Evolutionary conservation across 495 filamentous ascomycete species (phyloP).

Genomic region (Podospora sp.): DNA sequence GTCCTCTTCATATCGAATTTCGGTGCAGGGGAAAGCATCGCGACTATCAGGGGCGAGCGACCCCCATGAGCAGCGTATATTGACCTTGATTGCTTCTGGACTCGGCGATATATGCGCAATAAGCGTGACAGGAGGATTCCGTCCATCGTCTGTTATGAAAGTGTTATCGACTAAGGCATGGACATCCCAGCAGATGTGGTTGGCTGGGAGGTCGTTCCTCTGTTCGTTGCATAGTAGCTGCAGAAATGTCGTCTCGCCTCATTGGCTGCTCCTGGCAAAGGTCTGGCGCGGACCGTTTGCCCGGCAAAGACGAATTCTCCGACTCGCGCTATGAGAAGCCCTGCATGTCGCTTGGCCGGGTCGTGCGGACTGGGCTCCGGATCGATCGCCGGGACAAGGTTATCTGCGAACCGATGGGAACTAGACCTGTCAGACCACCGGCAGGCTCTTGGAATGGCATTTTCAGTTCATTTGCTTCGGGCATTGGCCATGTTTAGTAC

Average conservation of each 20-base stretch:
- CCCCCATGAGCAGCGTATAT: not conserved
- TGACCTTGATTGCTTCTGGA: not conserved
- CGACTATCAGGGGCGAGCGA: not conserved
- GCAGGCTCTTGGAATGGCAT: not conserved
- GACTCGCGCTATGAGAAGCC: not conserved
- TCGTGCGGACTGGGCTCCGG: not conserved
- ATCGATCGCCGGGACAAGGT: not conserved
- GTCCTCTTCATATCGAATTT: not conserved
- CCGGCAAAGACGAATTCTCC: not conserved
- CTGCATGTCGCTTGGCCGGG: not conserved
- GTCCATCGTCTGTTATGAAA: not conserved
- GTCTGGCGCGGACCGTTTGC: not conserved
- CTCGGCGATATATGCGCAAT: not conserved
- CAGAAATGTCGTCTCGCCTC: not conserved
- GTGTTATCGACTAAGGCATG: not conserved
- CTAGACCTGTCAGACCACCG: not conserved
- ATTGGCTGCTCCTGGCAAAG: not conserved
- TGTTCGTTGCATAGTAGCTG: not conserved
- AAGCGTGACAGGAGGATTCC: not conserved
- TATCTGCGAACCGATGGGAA: not conserved
- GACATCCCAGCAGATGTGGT: not conserved
- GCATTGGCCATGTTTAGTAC: not conserved
- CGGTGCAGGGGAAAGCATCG: not conserved
- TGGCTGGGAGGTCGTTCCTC: not conserved
- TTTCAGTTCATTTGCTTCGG: not conserved